Conservation (phyloP, 1,284 basidiomycete genomes). For the Bjerkandera adusta region DNA sequence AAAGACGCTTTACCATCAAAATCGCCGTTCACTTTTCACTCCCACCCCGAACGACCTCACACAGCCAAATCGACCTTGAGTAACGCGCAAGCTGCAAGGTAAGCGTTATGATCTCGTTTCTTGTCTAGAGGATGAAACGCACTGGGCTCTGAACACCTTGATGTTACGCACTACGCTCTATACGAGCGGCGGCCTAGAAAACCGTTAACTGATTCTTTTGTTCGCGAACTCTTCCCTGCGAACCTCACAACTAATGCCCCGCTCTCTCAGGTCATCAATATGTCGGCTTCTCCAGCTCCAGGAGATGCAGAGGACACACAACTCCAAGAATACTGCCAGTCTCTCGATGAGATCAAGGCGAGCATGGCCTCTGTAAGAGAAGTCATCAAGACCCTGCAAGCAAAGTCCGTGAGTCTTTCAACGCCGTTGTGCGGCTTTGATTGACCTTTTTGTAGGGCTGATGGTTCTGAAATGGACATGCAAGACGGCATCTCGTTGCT, state of each 20-base stretch:
- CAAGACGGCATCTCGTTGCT: conserved; percentile 88
- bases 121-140: conserved; percentile 64
- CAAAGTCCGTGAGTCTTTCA: conserved; percentile 44
- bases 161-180: conserved; percentile 76
- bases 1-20: no score
- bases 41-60: no score
- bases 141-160: conserved; percentile 81
- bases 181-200: conserved; percentile 83
- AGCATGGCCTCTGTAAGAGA: conserved; percentile 64
- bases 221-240: neutral
- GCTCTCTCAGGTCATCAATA: neutral
- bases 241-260: neutral
- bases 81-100: no score
- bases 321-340: conserved; percentile 32
- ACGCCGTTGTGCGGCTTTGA: conserved; percentile 6
- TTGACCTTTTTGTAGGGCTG: conserved; percentile 25
- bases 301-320: conserved; percentile 17
- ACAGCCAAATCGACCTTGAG: no score
- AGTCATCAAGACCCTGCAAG: conserved; percentile 48
- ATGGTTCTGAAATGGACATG: conserved; percentile 53
- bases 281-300: neutral
- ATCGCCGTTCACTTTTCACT: no score
- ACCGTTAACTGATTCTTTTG: conserved; percentile 71
- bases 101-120: no score
- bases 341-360: conserved; percentile 60